Percentiles rank a stretch among this genome's conserved stretches.
These are phyloP conservation scores for Populus euphratica DNA, from an alignment of 345 rosid species.

Conservation along the genomic window DNA sequence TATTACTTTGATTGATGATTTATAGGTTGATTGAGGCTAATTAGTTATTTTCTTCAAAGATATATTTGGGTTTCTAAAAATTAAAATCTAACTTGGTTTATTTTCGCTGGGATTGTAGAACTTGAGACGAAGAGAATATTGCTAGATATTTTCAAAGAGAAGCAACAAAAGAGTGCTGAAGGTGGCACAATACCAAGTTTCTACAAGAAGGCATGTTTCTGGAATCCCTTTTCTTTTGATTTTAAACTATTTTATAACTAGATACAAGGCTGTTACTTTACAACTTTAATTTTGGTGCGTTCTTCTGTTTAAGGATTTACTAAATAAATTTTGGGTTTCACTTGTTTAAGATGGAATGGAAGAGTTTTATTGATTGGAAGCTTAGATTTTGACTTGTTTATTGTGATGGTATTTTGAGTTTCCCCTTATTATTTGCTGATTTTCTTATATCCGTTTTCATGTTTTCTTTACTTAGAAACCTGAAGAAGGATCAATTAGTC, in stretches of 20 bases:
- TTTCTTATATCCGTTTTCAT: background rate
- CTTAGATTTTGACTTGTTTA: background rate
- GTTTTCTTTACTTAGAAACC: constrained; percentile 72
- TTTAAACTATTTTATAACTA: background rate
- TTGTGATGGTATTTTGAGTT: no score
- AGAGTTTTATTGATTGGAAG: background rate
- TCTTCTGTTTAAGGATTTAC: background rate
- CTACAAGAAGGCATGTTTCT: constrained; percentile 80
- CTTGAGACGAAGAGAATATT: constrained; percentile 95
- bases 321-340: background rate
- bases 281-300: background rate
- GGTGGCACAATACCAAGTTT: constrained; percentile 87
- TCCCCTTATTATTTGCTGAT: background rate
- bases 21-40: background rate
- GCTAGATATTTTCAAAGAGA: constrained; percentile 97
- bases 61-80: background rate
- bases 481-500: constrained; percentile 94
- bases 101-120: constrained; percentile 43
- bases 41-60: background rate
- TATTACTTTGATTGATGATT: background rate
- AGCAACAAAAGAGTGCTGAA: constrained; percentile 88
- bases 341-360: background rate
- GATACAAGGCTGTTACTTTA: background rate
- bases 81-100: constrained; percentile 1
- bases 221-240: constrained; percentile 5